Evolutionary conservation across 2,329 filamentous ascomycete genomes (phyloP), one percentile per base, ranked within the genome.

Genomic region (Sporothrix globosa): DNA sequence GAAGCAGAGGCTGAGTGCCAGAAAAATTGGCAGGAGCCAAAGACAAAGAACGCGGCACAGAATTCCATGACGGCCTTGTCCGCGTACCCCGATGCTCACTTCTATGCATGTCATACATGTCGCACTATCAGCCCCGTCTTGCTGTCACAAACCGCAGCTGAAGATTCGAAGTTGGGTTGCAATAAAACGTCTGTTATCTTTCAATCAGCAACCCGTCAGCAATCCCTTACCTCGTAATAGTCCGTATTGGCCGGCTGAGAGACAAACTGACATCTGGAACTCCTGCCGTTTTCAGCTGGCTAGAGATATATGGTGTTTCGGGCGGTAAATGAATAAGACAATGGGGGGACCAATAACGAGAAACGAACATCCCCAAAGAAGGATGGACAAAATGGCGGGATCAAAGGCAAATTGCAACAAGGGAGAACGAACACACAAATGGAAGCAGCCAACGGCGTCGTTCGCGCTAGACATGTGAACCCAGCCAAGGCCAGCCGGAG

Each of bases 401-500:
- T 46, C 39, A 46, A 63, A 46, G 58, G 10, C 39, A 46, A 6
- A 63, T 63, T 63, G n/a, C 6, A 46, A 19, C 3, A 46, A 63
- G 34, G 39, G 58, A 46, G 39, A 53, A 24, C n/a, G 24, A 27
- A 21, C 9, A 67, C 10, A 30, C 56, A 11, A 44, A 67, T 14
- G 19, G 30, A 56, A 56, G 9, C 65, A 44, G 48, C 65, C 65
- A 67, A 67, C 50, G 34, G 50, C 9, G 19, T 44, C 14, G 30
- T 13, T 39, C 30, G 41, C 66, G 52, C 50, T 58, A 68, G 34
- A 56, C 66, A 68, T 68, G 66, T 48, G 53, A 68, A 52, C 54
- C 13, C 27, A 52, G 48, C 21, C 9, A 10, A 58, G 21, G 58
- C 58, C 39, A 44, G 56, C 34, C n/a, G 11, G 34, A 14, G n/a